Conservation (phyloP, 495 filamentous ascomycete genomes). For the Evernia prunastri region DNA sequence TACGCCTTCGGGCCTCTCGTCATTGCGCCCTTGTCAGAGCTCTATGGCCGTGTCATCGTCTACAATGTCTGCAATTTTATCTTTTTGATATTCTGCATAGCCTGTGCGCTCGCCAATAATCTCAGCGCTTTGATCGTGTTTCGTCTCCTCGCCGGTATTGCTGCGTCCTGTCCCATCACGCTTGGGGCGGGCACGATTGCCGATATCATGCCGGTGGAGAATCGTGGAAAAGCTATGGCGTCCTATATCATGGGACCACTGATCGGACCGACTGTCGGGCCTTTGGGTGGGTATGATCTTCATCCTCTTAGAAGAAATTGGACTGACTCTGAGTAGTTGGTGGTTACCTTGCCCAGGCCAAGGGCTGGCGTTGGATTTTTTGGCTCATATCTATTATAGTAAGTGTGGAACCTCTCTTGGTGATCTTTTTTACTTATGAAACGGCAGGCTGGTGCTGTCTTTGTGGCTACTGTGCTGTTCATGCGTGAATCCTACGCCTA, state of each 20-base stretch:
- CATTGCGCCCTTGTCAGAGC: conserved; percentile 50
- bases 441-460: conserved; percentile 36
- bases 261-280: no score
- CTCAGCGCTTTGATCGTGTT: conserved; percentile 45
- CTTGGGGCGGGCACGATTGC: conserved; percentile 47
- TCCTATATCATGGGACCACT: conserved; percentile 44
- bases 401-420: no score
- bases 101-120: conserved; percentile 36
- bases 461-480: conserved; percentile 38
- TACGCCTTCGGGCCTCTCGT: conserved; percentile 49
- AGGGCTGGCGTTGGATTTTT: conserved; percentile 45
- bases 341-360: conserved; percentile 36
- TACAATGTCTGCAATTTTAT: no score
- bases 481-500: conserved; percentile 45
- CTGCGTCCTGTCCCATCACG: conserved; percentile 38
- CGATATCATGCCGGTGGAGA: conserved; percentile 41
- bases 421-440: no score
- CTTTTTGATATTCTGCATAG: no score
- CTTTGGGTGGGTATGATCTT: no score
- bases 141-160: conserved; percentile 43
- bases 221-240: conserved; percentile 43
- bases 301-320: not conserved
- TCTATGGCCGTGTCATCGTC: conserved; percentile 47
- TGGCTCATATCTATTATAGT: no score
- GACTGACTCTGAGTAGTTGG: conserved; percentile 21